Percentiles rank a stretch among this genome's conserved stretches.
These are phyloP conservation scores for Coniella vitis DNA, from an alignment of 2,329 filamentous ascomycete species.

Conservation along the genomic window DNA sequence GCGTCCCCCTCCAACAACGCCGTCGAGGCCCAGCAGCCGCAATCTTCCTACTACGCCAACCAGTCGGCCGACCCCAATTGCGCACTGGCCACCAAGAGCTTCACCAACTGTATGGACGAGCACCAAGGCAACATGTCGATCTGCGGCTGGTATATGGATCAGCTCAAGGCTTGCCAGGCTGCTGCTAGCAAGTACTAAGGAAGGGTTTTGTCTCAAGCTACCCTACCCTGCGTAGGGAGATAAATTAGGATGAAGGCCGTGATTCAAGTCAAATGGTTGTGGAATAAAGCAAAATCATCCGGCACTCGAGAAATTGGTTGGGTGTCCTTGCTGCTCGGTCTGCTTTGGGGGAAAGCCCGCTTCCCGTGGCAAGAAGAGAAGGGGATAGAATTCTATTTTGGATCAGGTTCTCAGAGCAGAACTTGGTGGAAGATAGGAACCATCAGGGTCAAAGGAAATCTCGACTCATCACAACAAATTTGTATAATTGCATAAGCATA, in stretches of 20 bases:
- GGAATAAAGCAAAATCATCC: no score
- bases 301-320: no score
- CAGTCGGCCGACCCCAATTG: constrained; percentile 61
- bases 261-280: no score
- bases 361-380: no score
- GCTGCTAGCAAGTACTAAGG: constrained; percentile 64
- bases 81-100: constrained; percentile 70
- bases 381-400: no score
- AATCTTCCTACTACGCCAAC: constrained; percentile 45
- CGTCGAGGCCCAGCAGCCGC: constrained; percentile 43
- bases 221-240: no score
- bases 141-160: constrained; percentile 96
- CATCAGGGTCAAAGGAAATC: background rate
- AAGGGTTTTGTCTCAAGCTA: background rate
- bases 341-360: no score
- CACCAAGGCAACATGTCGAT: constrained; percentile 90
- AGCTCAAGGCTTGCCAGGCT: constrained; percentile 83
- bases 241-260: no score
- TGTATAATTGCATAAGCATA: constrained; percentile 5
- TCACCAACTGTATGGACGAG: constrained; percentile 95
- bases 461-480: constrained; percentile 8
- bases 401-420: no score
- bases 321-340: no score
- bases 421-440: background rate
- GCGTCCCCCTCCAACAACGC: constrained; percentile 32